Evolutionary conservation across 495 filamentous ascomycete genomes (phyloP).

Genomic region (Cryomyces minteri): DNA sequence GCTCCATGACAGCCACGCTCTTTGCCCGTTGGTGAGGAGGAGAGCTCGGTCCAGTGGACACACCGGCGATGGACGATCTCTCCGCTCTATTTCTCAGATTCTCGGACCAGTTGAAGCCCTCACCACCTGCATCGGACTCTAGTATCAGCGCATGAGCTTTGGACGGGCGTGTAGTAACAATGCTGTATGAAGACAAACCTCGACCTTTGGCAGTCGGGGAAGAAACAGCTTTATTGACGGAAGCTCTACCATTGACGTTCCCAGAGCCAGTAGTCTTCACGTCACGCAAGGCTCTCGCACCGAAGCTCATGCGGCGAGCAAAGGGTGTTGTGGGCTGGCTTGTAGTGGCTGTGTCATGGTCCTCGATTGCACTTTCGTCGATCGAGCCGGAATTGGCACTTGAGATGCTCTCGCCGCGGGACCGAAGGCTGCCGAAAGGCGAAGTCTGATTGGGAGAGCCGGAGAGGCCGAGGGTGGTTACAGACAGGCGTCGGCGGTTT

Average conservation of each 20-base stretch:
- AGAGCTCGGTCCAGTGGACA: conserved; percentile 13
- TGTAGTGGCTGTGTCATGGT: conserved; percentile 35
- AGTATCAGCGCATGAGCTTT: conserved; percentile 30
- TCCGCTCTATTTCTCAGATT: conserved; percentile 79
- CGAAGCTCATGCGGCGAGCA: conserved; percentile 75
- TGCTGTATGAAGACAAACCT: conserved; percentile 25
- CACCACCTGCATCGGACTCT: conserved; percentile 43
- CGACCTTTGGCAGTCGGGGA: conserved; percentile 27
- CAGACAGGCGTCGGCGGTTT: conserved; percentile 69
- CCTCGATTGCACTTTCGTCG: conserved; percentile 78
- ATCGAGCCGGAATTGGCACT: conserved; percentile 53
- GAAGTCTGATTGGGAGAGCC: conserved; percentile 51
- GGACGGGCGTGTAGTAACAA: conserved; percentile 23
- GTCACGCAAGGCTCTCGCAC: conserved; percentile 67
- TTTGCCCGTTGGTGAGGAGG: conserved; percentile 28
- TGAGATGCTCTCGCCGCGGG: conserved; percentile 54
- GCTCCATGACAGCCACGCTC: conserved; percentile 52
- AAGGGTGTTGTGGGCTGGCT: conserved; percentile 52
- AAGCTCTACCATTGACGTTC: conserved; percentile 19
- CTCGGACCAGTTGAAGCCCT: conserved; percentile 89
- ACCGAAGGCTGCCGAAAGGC: conserved; percentile 31
- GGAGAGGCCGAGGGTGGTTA: conserved; percentile 69
- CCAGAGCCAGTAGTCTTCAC: conserved; percentile 18
- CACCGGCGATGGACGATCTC: conserved; percentile 46
- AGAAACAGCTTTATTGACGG: conserved; percentile 19